Conservation (phyloP, 768 basidiomycete genomes). For the Lepiota venenata region DNA sequence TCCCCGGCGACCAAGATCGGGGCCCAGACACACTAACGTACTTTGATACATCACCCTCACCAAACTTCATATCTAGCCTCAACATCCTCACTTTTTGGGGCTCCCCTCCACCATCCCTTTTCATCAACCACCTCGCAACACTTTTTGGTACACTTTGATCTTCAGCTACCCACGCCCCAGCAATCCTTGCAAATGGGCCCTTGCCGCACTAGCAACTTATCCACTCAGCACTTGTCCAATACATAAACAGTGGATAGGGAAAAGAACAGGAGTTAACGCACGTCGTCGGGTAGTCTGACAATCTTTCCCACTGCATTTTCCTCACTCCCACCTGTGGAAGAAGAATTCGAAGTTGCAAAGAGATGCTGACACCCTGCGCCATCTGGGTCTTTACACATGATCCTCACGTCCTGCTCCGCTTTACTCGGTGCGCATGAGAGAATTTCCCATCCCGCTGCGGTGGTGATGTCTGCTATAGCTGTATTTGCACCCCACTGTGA, state of each 20-base stretch:
- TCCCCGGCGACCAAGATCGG: too few relatives aligned
- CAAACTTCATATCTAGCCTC: conserved; percentile 18
- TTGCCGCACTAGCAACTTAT: conserved; percentile 18
- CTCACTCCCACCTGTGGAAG: neutral
- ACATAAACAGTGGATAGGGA: too few relatives aligned
- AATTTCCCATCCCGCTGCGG: conserved; percentile 37
- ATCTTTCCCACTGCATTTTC: conserved; percentile 33
- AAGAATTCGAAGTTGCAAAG: neutral
- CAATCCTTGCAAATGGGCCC: conserved; percentile 19
- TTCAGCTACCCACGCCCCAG: conserved; percentile 16
- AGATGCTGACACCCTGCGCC: conserved; percentile 22
- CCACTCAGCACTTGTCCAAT: too few relatives aligned
- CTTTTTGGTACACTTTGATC: conserved; percentile 18
- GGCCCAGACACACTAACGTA: neutral
- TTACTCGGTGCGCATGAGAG: conserved; percentile 28
- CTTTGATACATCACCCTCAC: conserved; percentile 12
- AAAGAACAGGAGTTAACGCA: conserved; percentile 30
- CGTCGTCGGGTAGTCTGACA: conserved; percentile 49
- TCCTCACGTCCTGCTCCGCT: conserved; percentile 28
- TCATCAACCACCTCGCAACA: conserved; percentile 12
- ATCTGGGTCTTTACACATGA: conserved; percentile 25
- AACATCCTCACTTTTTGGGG: conserved; percentile 16
- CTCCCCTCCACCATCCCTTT: conserved; percentile 10
- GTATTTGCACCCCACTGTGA: conserved; percentile 19
- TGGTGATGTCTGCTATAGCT: conserved; percentile 34